phyloP scores from a whole-genome alignment of 208 protist genomes.

The Acanthamoeba lenticulata region DNA sequence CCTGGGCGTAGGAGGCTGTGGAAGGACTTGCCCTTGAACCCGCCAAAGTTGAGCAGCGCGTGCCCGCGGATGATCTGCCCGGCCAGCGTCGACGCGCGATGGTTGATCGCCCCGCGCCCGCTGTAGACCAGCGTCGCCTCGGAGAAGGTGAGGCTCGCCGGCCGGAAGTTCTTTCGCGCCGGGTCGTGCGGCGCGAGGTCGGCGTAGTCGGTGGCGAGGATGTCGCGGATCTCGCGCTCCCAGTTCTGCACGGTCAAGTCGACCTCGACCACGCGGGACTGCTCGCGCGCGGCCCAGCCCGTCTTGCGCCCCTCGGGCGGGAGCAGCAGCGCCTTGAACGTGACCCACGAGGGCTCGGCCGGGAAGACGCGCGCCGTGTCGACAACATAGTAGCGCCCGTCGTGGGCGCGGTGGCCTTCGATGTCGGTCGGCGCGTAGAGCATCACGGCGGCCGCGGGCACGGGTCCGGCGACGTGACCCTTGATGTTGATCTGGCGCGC shows the following conservation, averaged over 20 bases:
- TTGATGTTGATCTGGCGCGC: slow-evolving; percentile 6
- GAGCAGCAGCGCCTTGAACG: slow-evolving; percentile 16
- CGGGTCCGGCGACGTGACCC: background rate
- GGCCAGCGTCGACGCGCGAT: background rate
- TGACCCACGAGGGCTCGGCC: slow-evolving; percentile 4
- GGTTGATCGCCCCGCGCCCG: background rate
- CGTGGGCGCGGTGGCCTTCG: background rate
- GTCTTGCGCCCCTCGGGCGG: background rate
- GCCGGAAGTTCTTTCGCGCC: background rate
- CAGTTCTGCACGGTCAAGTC: slow-evolving; percentile 21
- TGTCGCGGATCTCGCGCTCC: background rate
- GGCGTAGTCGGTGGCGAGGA: background rate
- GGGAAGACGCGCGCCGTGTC: slow-evolving; percentile 10
- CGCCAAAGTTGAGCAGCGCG: slow-evolving; percentile 23
- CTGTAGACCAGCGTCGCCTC: slow-evolving; percentile 22
- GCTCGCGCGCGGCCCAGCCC: background rate
- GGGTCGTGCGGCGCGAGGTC: background rate
- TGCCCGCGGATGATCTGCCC: background rate
- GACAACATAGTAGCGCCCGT: slow-evolving; percentile 39
- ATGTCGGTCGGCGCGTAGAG: slow-evolving; percentile 37
- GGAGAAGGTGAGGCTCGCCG: background rate
- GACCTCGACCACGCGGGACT: background rate
- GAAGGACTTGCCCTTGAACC: slow-evolving; percentile 33
- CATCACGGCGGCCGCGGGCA: background rate
- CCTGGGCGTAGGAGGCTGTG: background rate